Conservation (phyloP, 2,329 filamentous ascomycete genomes). For the Atkinsonella texensis region DNA sequence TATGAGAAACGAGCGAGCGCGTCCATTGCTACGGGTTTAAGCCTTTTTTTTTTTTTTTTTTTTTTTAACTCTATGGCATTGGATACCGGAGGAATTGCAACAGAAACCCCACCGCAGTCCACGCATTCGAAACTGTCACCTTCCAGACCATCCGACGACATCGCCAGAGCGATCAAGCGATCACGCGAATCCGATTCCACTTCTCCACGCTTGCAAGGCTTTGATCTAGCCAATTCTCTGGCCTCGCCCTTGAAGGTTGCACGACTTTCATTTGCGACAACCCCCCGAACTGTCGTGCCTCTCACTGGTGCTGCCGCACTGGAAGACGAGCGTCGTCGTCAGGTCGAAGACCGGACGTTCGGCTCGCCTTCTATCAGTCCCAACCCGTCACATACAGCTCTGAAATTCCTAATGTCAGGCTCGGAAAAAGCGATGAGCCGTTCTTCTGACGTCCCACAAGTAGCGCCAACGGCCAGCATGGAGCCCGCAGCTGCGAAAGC, state of each 20-base stretch:
- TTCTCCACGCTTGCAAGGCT: constrained; percentile 20
- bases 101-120: constrained; percentile 33
- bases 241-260: constrained; percentile 43
- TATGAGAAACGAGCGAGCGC: not conserved
- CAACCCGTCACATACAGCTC: constrained; percentile 39
- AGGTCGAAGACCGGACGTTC: constrained; percentile 24
- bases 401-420: constrained; percentile 42
- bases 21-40: not conserved
- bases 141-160: constrained; percentile 25
- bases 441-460: constrained; percentile 38
- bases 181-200: constrained; percentile 35
- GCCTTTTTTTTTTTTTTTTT: not conserved
- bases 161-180: constrained; percentile 31
- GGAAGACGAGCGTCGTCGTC: constrained; percentile 39
- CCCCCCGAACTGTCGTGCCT: constrained; percentile 31
- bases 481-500: constrained; percentile 28
- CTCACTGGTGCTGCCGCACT: constrained; percentile 42
- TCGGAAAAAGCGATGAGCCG: constrained; percentile 42
- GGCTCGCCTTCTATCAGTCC: constrained; percentile 35
- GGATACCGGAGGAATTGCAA: constrained; percentile 39
- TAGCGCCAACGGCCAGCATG: constrained; percentile 31
- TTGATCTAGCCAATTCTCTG: constrained; percentile 23
- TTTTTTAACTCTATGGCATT: constrained; percentile 35
- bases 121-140: constrained; percentile 20
- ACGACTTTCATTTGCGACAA: constrained; percentile 32